These are phyloP conservation scores for Paraconiothyrium brasiliense DNA, from an alignment of 2,329 filamentous ascomycete species.

Conservation along the genomic window DNA sequence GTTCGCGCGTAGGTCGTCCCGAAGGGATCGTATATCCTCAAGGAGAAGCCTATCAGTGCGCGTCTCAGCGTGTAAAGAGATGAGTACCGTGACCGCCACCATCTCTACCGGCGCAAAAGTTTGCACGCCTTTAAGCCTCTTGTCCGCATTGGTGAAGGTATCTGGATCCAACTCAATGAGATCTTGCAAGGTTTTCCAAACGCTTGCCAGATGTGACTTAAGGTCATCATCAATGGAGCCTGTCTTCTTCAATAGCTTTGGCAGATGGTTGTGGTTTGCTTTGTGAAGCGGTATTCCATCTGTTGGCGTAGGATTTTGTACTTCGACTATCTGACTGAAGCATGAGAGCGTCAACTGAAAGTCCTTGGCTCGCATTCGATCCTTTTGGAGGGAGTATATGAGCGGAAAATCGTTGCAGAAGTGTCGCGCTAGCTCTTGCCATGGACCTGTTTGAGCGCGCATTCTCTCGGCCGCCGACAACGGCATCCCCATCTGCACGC, in stretches of 20 bases:
- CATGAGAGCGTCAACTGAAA: conserved; percentile 47
- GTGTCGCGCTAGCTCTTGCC: conserved; percentile 56
- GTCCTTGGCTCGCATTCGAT: conserved; percentile 39
- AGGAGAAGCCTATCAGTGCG: conserved; percentile 40
- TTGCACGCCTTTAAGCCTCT: conserved; percentile 35
- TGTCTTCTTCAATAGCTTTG: conserved; percentile 40
- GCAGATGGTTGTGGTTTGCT: conserved; percentile 29
- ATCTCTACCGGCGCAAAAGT: conserved; percentile 51
- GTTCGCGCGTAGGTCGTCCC: conserved; percentile 35
- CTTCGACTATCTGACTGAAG: conserved; percentile 51
- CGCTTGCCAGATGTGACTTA: conserved; percentile 44
- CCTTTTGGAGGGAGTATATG: conserved; percentile 46
- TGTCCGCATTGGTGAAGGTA: conserved; percentile 41
- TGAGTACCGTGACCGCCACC: conserved; percentile 44
- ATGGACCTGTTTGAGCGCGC: conserved; percentile 55
- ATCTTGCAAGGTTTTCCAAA: conserved; percentile 44
- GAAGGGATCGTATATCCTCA: conserved; percentile 40
- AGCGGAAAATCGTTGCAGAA: conserved; percentile 55
- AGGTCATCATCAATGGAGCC: conserved; percentile 36
- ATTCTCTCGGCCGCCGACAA: conserved; percentile 59
- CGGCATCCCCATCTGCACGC: conserved; percentile 58
- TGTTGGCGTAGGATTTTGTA: conserved; percentile 33
- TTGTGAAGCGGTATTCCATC: conserved; percentile 39
- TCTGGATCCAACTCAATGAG: conserved; percentile 38
- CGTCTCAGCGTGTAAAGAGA: conserved; percentile 42